Base-by-base conservation (phyloP, 2,329 filamentous ascomycete genomes). In the Ascochyta rabiei region DNA sequence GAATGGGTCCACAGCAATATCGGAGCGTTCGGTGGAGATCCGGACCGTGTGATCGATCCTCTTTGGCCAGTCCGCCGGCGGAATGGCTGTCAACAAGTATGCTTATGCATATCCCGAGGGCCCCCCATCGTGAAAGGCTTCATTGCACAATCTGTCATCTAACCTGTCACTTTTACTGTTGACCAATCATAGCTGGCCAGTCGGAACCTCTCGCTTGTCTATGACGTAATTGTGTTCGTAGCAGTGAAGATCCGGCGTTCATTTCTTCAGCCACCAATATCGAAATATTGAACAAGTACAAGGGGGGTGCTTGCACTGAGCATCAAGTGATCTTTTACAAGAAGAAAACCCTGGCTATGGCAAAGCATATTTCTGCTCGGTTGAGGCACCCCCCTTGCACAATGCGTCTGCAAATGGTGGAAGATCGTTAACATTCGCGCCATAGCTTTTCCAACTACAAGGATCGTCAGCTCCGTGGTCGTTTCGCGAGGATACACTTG, bases 51-150 rank as follows among this genome's bases (percentile, higher is more conserved):
- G 59, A 74, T 64, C 2, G 59, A 74, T 64, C 2, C 60, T 75
- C 13, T 76, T 71, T 45, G 74, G 74, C 12, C 72, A 75, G 28
- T 70, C 69, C 2, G 72, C 72, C 37, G 72, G 73, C 23, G 67
- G 66, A 26, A 68, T 75, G 16, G 61, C 73, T 1, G 77, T 78
- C 0, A 80, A 82, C 58, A 79, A 77, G 59, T 80, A 78, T 68
- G 69, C 76, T 0, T 83, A 81, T 48, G 76, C 81, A 0, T 81
- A 77, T 41, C 57, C 60, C 3, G 48, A 76, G 0, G 77, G 82
- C 28, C 79, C 28, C 79, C 81, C n/a, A 81, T 83, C 13, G 75
- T 75, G 26, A 62, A 71, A 15, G 79, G 73, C 9, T 69, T 80
- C 24, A 79, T 82, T 56, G 72, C 76, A 1, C 70, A 77, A 48